Percentiles rank a stretch among this genome's conserved stretches.
These are phyloP conservation scores for Brachypodium distachyon DNA, from an alignment of 202 grass and related monocot species.

Conservation along the genomic window DNA sequence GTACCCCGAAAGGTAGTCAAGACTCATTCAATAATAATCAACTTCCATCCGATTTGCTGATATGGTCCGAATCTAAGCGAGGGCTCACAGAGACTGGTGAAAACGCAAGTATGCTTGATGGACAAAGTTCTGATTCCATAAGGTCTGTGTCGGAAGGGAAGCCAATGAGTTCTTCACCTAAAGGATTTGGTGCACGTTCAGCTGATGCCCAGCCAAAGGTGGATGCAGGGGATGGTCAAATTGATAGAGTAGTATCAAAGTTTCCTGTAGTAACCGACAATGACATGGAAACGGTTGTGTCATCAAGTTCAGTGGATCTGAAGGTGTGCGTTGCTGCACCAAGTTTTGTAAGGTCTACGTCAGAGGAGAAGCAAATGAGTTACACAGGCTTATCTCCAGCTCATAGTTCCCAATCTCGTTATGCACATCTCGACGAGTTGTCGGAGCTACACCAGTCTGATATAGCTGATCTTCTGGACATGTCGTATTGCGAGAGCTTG, in stretches of 20 bases:
- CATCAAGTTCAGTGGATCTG: not conserved
- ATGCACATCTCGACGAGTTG: not conserved
- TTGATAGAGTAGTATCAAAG: not conserved
- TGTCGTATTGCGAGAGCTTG: constrained; percentile 26
- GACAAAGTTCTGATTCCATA: not conserved
- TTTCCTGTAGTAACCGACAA: not conserved
- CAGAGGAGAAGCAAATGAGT: not conserved
- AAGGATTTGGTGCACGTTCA: not conserved
- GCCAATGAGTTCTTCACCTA: no score
- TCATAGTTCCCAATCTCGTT: not conserved
- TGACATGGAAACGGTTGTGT: not conserved
- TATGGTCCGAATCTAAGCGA: not conserved
- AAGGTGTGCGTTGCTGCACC: not conserved
- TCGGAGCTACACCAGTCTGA: not conserved
- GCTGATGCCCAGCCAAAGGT: not conserved
- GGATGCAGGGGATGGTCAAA: not conserved
- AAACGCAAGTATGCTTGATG: not conserved
- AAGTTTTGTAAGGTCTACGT: not conserved
- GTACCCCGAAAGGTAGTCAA: not conserved
- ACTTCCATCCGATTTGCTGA: not conserved
- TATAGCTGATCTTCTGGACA: constrained; percentile 28
- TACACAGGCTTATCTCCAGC: not conserved
- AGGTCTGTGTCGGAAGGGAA: no score
- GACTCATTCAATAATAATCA: not conserved
- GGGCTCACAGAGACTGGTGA: not conserved